Conservation (phyloP, 129 eudicot genomes). For the Apium graveolens region DNA sequence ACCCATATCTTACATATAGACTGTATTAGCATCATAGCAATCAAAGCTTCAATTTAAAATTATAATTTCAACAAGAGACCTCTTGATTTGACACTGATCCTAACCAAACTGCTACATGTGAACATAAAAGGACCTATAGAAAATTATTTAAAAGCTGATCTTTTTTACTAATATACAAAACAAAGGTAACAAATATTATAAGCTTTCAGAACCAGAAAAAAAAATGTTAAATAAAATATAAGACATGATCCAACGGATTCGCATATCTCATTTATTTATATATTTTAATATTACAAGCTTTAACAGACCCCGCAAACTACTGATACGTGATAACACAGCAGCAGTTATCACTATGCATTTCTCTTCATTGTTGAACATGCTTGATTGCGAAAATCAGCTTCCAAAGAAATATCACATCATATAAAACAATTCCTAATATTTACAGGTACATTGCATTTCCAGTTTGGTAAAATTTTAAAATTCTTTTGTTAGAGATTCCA, state of each 20-base stretch:
- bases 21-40: neutral
- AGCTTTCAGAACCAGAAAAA: neutral
- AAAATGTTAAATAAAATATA: neutral
- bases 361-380: neutral
- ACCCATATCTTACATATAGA: neutral
- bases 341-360: neutral
- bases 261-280: neutral
- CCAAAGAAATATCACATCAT: neutral
- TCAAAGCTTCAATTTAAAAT: neutral
- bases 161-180: neutral
- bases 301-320: neutral
- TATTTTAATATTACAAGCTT: neutral
- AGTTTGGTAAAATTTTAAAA: neutral
- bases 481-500: neutral
- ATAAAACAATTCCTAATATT: neutral
- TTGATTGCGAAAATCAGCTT: neutral
- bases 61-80: neutral
- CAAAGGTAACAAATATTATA: neutral
- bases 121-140: neutral
- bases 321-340: neutral
- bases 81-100: conserved; percentile 4
- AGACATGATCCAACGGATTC: neutral
- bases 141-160: neutral
- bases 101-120: neutral
- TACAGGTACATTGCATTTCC: neutral